A percentile compares a stretch with the other conserved stretches of the same genome.
phyloP scores from a whole-genome alignment of 192 early-diverging fungal species.

The Linnemannia exigua region DNA sequence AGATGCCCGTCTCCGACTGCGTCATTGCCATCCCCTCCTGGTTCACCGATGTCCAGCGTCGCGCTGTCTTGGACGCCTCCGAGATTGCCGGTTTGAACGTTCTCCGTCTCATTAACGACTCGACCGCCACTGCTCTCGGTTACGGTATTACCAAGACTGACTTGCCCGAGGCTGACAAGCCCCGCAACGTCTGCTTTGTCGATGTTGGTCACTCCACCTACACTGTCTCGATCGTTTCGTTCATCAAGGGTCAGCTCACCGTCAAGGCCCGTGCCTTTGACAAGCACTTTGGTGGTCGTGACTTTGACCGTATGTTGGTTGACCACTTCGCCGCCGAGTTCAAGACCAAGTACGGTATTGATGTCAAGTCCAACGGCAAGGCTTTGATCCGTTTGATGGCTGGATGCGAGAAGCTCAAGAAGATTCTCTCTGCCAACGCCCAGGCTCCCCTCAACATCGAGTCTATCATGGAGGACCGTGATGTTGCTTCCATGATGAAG shows the following conservation, averaged over 20 bases:
- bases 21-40: slow-evolving; percentile 96
- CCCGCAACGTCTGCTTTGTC: slow-evolving; percentile 93
- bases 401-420: slow-evolving; percentile 96
- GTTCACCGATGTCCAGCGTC: slow-evolving; percentile 95
- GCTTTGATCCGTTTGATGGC: slow-evolving; percentile 91
- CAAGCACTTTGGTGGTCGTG: slow-evolving; percentile 94
- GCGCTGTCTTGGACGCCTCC: slow-evolving; percentile 89
- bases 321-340: slow-evolving; percentile 91
- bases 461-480: slow-evolving; percentile 96
- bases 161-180: slow-evolving; percentile 95
- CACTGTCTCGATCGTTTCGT: slow-evolving; percentile 90
- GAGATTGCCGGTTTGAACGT: slow-evolving; percentile 92
- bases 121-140: slow-evolving; percentile 92
- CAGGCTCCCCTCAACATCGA: slow-evolving; percentile 94
- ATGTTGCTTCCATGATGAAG: slow-evolving; percentile 88
- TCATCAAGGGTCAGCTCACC: slow-evolving; percentile 96
- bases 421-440: slow-evolving; percentile 94
- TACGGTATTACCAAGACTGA: slow-evolving; percentile 99
- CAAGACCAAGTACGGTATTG: slow-evolving; percentile 96
- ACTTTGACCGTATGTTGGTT: slow-evolving; percentile 92
- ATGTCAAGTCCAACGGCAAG: slow-evolving; percentile 91
- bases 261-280: slow-evolving; percentile 94
- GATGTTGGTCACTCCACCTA: slow-evolving; percentile 94
- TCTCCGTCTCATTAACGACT: slow-evolving; percentile 94
- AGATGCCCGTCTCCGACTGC: slow-evolving; percentile 88